Conservation (phyloP, 495 filamentous ascomycete genomes). For the Collariella sp. region DNA sequence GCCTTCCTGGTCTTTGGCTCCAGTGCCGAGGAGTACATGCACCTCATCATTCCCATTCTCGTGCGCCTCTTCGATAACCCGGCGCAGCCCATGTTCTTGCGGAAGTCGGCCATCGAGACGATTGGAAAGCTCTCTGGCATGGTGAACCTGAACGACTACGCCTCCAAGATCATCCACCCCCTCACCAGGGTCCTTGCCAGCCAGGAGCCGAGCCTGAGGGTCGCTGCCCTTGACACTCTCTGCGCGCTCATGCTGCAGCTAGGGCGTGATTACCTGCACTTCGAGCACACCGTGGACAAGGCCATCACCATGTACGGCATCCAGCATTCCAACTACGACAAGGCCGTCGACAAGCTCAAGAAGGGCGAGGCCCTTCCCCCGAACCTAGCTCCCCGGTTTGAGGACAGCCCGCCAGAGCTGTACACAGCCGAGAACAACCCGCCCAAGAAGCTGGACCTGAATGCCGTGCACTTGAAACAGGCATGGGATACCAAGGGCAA, state of each 20-base stretch:
- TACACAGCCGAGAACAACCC: constrained; percentile 66
- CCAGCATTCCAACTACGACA: constrained; percentile 77
- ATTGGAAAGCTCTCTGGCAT: constrained; percentile 89
- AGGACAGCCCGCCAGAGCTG: constrained; percentile 66
- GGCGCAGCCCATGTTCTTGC: constrained; percentile 64
- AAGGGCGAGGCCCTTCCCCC: constrained; percentile 91
- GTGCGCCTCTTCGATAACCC: constrained; percentile 83
- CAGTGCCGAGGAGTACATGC: constrained; percentile 97
- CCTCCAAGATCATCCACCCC: constrained; percentile 88
- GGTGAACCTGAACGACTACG: constrained; percentile 96
- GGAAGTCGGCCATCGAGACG: constrained; percentile 87
- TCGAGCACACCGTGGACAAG: constrained; percentile 85
- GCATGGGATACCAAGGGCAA: constrained; percentile 95
- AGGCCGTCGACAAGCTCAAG: constrained; percentile 81
- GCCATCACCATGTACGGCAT: constrained; percentile 59
- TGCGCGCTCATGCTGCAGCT: constrained; percentile 94
- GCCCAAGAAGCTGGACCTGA: constrained; percentile 89
- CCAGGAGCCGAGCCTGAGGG: constrained; percentile 60
- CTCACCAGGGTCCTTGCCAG: constrained; percentile 68
- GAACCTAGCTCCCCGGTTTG: constrained; percentile 81
- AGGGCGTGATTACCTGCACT: constrained; percentile 88
- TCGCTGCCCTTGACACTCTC: constrained; percentile 88
- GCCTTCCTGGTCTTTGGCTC: constrained; percentile 94
- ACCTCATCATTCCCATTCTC: constrained; percentile 94
- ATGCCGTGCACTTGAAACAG: constrained; percentile 92